These are phyloP conservation scores for Diaporthe sp. DNA, from an alignment of 2,329 filamentous ascomycete species.

Conservation along the genomic window DNA sequence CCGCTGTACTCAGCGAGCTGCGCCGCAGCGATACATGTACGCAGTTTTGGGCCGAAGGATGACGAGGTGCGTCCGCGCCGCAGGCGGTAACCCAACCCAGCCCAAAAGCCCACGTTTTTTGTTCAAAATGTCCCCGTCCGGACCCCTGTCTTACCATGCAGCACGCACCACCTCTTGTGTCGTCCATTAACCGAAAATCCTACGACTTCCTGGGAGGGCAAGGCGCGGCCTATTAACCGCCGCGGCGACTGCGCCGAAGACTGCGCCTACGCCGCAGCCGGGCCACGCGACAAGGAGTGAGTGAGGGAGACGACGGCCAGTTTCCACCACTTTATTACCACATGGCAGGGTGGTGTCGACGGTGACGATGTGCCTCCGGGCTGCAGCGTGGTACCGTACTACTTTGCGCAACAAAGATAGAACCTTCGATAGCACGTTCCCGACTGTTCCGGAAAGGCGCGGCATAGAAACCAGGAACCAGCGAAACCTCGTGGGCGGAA, in stretches of 20 bases:
- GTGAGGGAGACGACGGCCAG: neutral
- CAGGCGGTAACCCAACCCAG: constrained; percentile 17
- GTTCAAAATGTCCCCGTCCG: neutral
- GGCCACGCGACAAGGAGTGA: constrained; percentile 18
- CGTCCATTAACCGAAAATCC: neutral
- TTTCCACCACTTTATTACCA: constrained; percentile 2
- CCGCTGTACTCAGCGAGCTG: constrained; percentile 10
- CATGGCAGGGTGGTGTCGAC: neutral
- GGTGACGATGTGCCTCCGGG: neutral
- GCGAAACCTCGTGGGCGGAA: neutral
- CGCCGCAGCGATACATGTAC: constrained; percentile 3
- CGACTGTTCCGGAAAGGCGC: neutral
- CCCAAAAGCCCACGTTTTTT: constrained; percentile 14
- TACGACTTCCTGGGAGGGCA: neutral
- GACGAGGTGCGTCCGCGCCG: constrained; percentile 13
- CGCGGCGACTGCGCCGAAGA: constrained; percentile 22
- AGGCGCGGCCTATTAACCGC: neutral
- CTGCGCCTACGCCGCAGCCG: constrained; percentile 31
- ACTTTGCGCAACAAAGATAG: constrained; percentile 17
- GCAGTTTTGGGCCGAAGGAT: constrained; percentile 15
- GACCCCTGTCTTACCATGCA: neutral
- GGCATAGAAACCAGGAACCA: neutral
- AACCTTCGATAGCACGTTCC: constrained; percentile 4
- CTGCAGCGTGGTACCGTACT: neutral
- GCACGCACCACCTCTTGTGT: neutral